Conservation (phyloP, 2,329 filamentous ascomycete species). For the Exophiala spinifera region DNA sequence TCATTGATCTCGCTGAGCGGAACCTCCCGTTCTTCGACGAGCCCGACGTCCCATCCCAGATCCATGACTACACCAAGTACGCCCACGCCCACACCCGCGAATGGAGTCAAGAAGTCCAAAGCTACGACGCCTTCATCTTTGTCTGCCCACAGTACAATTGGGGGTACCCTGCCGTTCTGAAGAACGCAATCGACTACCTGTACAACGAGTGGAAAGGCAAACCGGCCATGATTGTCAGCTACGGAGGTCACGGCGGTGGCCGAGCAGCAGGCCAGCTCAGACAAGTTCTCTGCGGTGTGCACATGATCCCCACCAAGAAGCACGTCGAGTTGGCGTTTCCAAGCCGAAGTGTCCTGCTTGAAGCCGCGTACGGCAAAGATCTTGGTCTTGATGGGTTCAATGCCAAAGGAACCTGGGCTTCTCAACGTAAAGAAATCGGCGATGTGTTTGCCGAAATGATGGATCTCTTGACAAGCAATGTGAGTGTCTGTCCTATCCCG, state of each 20-base stretch:
- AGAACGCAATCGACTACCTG: conserved; percentile 63
- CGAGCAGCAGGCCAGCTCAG: conserved; percentile 38
- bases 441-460: conserved; percentile 3
- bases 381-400: conserved; percentile 15
- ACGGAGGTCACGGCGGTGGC: conserved; percentile 47
- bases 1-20: conserved; percentile 35
- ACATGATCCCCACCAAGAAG: conserved; percentile 37
- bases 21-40: conserved; percentile 41
- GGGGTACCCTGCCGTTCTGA: conserved; percentile 52
- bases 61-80: conserved; percentile 35
- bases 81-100: conserved; percentile 35
- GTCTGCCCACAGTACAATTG: conserved; percentile 53
- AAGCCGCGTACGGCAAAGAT: conserved; percentile 29
- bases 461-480: conserved; percentile 2
- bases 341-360: conserved; percentile 27
- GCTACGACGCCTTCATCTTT: conserved; percentile 42
- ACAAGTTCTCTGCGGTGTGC: conserved; percentile 35
- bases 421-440: neutral
- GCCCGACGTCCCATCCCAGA: conserved; percentile 37
- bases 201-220: conserved; percentile 58
- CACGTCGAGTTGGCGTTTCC: conserved; percentile 33
- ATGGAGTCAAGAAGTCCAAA: conserved; percentile 38
- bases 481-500: neutral
- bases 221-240: conserved; percentile 53
- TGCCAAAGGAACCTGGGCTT: neutral